These are phyloP conservation scores for Pseudozyma thailandica DNA, from an alignment of 1,284 basidiomycete genomes.

Conservation along the genomic window DNA sequence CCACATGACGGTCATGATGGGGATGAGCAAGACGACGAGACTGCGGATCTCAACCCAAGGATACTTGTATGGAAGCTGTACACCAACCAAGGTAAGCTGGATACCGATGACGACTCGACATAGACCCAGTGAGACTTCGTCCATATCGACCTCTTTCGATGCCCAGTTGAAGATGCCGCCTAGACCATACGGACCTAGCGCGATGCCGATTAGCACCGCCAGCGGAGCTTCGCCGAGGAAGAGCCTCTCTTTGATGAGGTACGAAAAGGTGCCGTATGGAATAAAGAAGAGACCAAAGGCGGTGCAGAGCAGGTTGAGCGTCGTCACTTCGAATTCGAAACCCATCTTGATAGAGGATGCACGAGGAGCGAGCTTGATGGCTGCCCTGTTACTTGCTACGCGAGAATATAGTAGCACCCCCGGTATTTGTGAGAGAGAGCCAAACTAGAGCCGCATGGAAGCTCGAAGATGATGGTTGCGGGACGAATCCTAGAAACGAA, in stretches of 20 bases:
- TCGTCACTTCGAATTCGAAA: slow-evolving; percentile 33
- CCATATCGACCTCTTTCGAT: slow-evolving; percentile 30
- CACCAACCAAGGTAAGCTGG: slow-evolving; percentile 54
- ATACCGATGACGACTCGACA: slow-evolving; percentile 57
- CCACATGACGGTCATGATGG: slow-evolving; percentile 61
- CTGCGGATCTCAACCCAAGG: slow-evolving; percentile 46
- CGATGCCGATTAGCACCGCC: slow-evolving; percentile 54
- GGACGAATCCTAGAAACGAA: too few relatives aligned
- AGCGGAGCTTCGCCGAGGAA: slow-evolving; percentile 60
- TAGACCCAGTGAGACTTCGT: slow-evolving; percentile 49
- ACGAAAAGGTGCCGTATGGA: slow-evolving; percentile 54
- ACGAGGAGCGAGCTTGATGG: too few relatives aligned
- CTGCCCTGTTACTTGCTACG: too few relatives aligned
- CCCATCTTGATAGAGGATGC: slow-evolving; percentile 15
- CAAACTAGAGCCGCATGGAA: too few relatives aligned
- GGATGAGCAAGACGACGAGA: slow-evolving; percentile 45
- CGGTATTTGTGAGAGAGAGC: too few relatives aligned
- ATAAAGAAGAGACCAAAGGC: slow-evolving; percentile 51
- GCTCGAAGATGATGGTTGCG: too few relatives aligned
- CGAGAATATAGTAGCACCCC: too few relatives aligned
- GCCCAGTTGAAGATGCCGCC: slow-evolving; percentile 47
- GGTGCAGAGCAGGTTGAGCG: slow-evolving; percentile 46
- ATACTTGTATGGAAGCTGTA: slow-evolving; percentile 61
- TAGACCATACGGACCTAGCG: slow-evolving; percentile 53
- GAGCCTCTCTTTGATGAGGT: slow-evolving; percentile 57